These are phyloP conservation scores for Lactuca sativa DNA, from an alignment of 129 eudicot species.

Conservation along the genomic window DNA sequence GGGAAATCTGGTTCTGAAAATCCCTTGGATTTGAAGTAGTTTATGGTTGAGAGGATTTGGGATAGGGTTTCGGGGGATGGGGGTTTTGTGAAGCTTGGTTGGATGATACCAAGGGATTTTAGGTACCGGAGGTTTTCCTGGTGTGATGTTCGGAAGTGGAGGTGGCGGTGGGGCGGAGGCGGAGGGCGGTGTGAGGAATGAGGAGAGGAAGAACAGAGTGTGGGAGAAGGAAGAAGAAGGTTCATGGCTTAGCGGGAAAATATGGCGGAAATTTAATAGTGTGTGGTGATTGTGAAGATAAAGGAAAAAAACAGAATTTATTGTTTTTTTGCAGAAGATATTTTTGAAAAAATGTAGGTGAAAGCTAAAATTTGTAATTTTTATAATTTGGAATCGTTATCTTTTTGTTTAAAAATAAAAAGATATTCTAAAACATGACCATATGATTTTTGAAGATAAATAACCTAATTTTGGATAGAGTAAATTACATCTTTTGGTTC, in stretches of 20 bases:
- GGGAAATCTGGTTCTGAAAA: constrained; percentile 49
- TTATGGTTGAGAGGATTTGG: constrained; percentile 46
- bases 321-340: no score
- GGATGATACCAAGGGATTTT: constrained; percentile 46
- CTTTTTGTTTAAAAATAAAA: no score
- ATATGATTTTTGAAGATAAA: no score
- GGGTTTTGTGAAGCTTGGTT: constrained; percentile 23
- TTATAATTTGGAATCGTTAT: no score
- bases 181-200: constrained; percentile 4
- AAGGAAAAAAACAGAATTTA: not conserved
- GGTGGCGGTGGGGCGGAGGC: constrained; percentile 32
- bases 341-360: no score
- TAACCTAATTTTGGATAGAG: no score
- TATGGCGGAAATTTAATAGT: not conserved
- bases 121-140: constrained; percentile 51
- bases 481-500: no score
- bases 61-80: constrained; percentile 42
- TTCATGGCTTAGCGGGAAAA: constrained; percentile 16
- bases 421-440: no score
- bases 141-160: constrained; percentile 45
- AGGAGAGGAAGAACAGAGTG: constrained; percentile 21
- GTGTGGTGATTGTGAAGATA: constrained; percentile 16
- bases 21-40: constrained; percentile 58
- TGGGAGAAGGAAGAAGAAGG: constrained; percentile 16
- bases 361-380: no score